Conservation (phyloP, 306 rosid genomes). For the Corylus heterophylla region DNA sequence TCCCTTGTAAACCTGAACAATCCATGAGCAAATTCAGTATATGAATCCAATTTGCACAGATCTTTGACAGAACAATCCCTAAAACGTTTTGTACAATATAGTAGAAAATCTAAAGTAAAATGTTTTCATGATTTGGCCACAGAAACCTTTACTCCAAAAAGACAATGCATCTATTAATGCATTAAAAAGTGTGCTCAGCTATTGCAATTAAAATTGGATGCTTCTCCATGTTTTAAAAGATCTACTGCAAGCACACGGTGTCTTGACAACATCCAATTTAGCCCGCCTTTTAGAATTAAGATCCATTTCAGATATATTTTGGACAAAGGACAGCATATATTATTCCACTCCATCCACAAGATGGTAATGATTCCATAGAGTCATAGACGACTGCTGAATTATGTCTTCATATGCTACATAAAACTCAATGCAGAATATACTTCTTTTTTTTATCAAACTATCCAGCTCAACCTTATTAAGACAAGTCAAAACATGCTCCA, state of each 20-base stretch:
- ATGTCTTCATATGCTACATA: neutral
- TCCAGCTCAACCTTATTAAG: neutral
- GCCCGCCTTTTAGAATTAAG: neutral
- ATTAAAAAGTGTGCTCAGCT: neutral
- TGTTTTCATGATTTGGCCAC: neutral
- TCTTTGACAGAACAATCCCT: neutral
- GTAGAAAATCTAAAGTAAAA: neutral
- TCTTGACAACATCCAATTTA: neutral
- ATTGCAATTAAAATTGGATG: neutral
- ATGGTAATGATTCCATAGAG: neutral
- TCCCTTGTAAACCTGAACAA: neutral
- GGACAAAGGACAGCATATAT: neutral
- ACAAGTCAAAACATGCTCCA: constrained; percentile 13
- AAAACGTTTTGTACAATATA: neutral
- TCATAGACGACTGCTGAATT: neutral
- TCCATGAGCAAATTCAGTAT: neutral
- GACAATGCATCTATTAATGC: neutral
- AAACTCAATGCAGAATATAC: constrained; percentile 1
- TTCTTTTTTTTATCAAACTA: constrained; percentile 12
- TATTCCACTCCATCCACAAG: neutral
- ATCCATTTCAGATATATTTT: neutral
- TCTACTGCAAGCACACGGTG: neutral
- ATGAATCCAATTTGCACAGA: neutral
- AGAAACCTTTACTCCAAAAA: neutral
- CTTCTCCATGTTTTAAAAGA: neutral